Evolutionary conservation across 345 rosid genomes (phyloP).

Genomic region (Passiflora organensis): DNA sequence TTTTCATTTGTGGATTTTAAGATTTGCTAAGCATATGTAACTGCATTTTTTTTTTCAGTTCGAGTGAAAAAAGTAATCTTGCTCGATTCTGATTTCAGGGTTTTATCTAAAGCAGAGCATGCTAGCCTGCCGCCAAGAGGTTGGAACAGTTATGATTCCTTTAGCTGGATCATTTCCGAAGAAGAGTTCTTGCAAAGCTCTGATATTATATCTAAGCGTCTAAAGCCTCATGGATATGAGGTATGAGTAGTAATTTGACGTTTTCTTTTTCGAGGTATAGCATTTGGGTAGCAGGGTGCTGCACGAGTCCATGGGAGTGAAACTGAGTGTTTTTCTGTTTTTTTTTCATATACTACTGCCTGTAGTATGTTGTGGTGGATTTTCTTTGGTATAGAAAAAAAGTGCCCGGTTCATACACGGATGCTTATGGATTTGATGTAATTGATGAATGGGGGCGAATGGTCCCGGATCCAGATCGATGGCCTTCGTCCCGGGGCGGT

Average conservation of each 20-base stretch:
- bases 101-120: slow-evolving; percentile 21
- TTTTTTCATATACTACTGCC: slow-evolving; percentile 5
- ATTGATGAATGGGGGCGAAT: slow-evolving; percentile 93
- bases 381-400: slow-evolving; percentile 91
- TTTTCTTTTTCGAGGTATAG: too few relatives aligned
- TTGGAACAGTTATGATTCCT: slow-evolving; percentile 94
- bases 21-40: too few relatives aligned
- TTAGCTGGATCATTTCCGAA: slow-evolving; percentile 83
- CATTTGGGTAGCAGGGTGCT: too few relatives aligned
- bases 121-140: slow-evolving; percentile 88
- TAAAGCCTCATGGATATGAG: slow-evolving; percentile 68
- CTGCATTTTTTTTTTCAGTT: too few relatives aligned
- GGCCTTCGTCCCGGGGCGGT: slow-evolving; percentile 88
- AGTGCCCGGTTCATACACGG: slow-evolving; percentile 63
- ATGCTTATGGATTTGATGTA: slow-evolving; percentile 81
- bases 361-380: slow-evolving; percentile 89
- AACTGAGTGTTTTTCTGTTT: not conserved
- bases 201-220: slow-evolving; percentile 52
- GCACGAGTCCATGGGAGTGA: too few relatives aligned
- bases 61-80: too few relatives aligned
- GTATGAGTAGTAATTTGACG: slow-evolving; percentile 20
- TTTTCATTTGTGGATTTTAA: too few relatives aligned
- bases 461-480: slow-evolving; percentile 72
- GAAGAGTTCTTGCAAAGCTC: slow-evolving; percentile 76
- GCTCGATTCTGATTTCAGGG: slow-evolving; percentile 23